phyloP scores from a whole-genome alignment of 2,329 filamentous ascomycete genomes.

The Zalaria sp. region DNA sequence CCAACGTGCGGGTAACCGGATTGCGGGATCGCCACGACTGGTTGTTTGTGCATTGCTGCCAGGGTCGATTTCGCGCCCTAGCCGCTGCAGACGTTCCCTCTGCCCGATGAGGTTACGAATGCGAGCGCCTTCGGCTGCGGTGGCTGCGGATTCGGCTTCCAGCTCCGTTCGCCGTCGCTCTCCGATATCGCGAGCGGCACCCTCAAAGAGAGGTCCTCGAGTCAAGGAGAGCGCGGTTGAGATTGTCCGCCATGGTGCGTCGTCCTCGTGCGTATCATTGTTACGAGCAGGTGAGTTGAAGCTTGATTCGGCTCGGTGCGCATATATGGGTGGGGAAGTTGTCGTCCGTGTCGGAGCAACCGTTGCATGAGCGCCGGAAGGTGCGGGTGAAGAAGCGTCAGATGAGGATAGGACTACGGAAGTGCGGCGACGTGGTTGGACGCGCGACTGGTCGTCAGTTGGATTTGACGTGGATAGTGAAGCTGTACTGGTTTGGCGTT shows the following conservation, averaged over 20 bases:
- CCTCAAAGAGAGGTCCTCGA: slow-evolving; percentile 20
- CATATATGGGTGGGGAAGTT: too few relatives aligned
- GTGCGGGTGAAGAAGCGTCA: neutral
- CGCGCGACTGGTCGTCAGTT: neutral
- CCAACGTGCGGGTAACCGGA: too few relatives aligned
- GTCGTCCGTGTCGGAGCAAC: too few relatives aligned
- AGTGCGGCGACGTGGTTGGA: neutral
- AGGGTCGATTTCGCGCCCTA: slow-evolving; percentile 1
- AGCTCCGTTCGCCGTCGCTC: slow-evolving; percentile 8
- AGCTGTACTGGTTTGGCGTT: neutral
- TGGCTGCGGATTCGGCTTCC: slow-evolving; percentile 7
- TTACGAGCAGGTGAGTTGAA: too few relatives aligned
- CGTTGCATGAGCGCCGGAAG: neutral
- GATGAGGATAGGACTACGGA: neutral
- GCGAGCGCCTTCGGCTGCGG: slow-evolving; percentile 5
- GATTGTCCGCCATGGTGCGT: slow-evolving; percentile 33
- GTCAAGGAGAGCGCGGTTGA: slow-evolving; percentile 28
- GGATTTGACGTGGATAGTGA: neutral
- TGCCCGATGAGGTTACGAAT: slow-evolving; percentile 2
- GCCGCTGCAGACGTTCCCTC: slow-evolving; percentile 2
- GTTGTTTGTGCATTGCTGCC: neutral
- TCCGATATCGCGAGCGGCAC: slow-evolving; percentile 10
- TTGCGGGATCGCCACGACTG: too few relatives aligned
- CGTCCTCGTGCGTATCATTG: slow-evolving; percentile 10
- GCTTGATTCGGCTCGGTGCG: too few relatives aligned